Percentiles rank a stretch among this genome's conserved stretches.
Evolutionary conservation across 2,329 filamentous ascomycete species (phyloP).

Genomic region (Aspergillus clavatus): DNA sequence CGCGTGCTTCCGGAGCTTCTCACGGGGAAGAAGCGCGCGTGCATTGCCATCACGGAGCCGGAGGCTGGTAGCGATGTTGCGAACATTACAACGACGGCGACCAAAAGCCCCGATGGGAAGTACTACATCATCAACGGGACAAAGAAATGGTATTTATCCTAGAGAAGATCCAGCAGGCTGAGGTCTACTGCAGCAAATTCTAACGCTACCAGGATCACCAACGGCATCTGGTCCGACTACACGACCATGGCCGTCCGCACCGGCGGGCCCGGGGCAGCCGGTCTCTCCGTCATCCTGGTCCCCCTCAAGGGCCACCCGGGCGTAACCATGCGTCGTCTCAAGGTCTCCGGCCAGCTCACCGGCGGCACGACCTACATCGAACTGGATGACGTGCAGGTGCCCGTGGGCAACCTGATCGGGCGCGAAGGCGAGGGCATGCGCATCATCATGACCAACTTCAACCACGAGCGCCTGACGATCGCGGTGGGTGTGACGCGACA

Average conservation of each 20-base stretch:
- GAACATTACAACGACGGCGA: constrained; percentile 65
- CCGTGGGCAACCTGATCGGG: constrained; percentile 65
- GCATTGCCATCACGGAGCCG: constrained; percentile 76
- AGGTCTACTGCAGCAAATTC: background rate
- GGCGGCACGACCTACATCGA: constrained; percentile 72
- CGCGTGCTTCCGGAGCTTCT: constrained; percentile 64
- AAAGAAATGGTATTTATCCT: constrained; percentile 63
- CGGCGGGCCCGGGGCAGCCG: constrained; percentile 58
- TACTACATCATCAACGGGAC: constrained; percentile 68
- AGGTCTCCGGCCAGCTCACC: constrained; percentile 60
- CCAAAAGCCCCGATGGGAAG: constrained; percentile 58
- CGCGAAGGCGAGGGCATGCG: constrained; percentile 66
- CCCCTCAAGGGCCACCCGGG: constrained; percentile 64
- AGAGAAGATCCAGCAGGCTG: too few relatives aligned
- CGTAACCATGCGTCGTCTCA: constrained; percentile 63
- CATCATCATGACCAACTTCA: constrained; percentile 75
- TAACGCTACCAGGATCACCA: constrained; percentile 53
- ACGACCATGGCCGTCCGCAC: constrained; percentile 69
- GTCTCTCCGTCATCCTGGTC: constrained; percentile 64
- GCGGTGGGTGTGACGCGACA: constrained; percentile 60
- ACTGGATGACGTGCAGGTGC: constrained; percentile 69
- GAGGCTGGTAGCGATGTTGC: constrained; percentile 70
- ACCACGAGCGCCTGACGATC: constrained; percentile 68
- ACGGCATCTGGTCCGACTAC: constrained; percentile 66
- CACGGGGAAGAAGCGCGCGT: constrained; percentile 60